Conservation (phyloP, 495 filamentous ascomycete genomes). For the Tetracladium setigerum region DNA sequence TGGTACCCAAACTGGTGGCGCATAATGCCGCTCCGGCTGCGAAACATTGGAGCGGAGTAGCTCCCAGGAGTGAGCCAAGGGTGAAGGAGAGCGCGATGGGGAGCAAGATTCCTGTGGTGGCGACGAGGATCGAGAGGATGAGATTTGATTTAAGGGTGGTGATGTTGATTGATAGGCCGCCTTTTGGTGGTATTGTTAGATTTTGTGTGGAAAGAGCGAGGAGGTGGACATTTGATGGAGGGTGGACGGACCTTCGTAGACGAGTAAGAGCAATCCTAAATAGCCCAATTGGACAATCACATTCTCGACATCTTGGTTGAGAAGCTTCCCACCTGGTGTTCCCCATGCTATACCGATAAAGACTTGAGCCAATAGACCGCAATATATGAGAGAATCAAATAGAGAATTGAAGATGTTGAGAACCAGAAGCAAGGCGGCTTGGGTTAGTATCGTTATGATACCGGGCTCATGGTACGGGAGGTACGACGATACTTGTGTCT, state of each 20-base stretch:
- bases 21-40: slow-evolving; percentile 70
- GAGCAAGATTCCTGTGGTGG: slow-evolving; percentile 52
- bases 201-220: slow-evolving; percentile 6
- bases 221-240: background rate
- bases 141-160: slow-evolving; percentile 51
- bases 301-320: slow-evolving; percentile 36
- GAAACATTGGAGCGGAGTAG: slow-evolving; percentile 41
- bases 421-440: slow-evolving; percentile 55
- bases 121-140: slow-evolving; percentile 49
- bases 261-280: slow-evolving; percentile 64
- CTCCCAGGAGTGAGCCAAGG: slow-evolving; percentile 31
- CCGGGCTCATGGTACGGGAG: slow-evolving; percentile 53
- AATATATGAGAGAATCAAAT: slow-evolving; percentile 57
- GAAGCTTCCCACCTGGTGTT: slow-evolving; percentile 45
- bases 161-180: slow-evolving; percentile 60
- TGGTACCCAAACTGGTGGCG: slow-evolving; percentile 72
- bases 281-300: slow-evolving; percentile 63
- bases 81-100: slow-evolving; percentile 66
- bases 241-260: slow-evolving; percentile 52
- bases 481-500: background rate
- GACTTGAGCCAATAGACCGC: slow-evolving; percentile 68
- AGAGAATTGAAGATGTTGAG: slow-evolving; percentile 50
- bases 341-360: slow-evolving; percentile 66
- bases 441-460: slow-evolving; percentile 50
- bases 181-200: slow-evolving; percentile 15